phyloP scores from a whole-genome alignment of 352 stramenopile genomes.

The Phytophthora pinifolia region DNA sequence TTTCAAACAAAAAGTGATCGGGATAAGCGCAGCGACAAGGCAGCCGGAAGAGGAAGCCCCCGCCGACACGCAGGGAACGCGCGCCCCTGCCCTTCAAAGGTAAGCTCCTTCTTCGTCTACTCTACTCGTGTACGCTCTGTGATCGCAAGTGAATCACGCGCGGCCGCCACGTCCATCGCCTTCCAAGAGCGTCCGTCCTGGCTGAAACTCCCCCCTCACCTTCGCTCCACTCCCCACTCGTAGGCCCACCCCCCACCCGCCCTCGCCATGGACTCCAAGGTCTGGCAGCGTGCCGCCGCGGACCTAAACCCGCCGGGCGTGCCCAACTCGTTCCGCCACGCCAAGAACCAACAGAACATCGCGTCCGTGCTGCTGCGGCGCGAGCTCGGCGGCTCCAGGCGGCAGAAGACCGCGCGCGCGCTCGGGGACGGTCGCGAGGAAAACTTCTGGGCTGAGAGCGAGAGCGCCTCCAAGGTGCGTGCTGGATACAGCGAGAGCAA shows the following conservation, averaged over 20 bases:
- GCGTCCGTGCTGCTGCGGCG: slow-evolving; percentile 58
- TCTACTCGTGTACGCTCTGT: slow-evolving; percentile 1
- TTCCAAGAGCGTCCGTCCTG: neutral
- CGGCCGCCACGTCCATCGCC: slow-evolving; percentile 3
- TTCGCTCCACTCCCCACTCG: neutral
- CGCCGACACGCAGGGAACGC: slow-evolving; percentile 9
- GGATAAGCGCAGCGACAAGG: slow-evolving; percentile 5
- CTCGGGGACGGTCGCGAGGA: slow-evolving; percentile 55
- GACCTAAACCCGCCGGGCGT: slow-evolving; percentile 73
- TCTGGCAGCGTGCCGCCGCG: slow-evolving; percentile 72
- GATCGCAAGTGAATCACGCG: slow-evolving; percentile 7
- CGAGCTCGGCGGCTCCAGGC: slow-evolving; percentile 47
- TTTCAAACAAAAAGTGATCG: slow-evolving; percentile 17
- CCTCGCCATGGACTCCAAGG: slow-evolving; percentile 43
- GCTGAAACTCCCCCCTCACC: slow-evolving; percentile 23
- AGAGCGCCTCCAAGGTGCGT: slow-evolving; percentile 72
- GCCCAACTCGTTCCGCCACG: slow-evolving; percentile 73
- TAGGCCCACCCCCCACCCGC: neutral
- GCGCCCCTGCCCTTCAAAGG: neutral
- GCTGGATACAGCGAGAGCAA: neutral
- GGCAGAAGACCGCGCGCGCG: slow-evolving; percentile 43
- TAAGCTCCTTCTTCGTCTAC: slow-evolving; percentile 4
- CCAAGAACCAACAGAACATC: slow-evolving; percentile 69
- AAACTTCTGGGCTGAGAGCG: slow-evolving; percentile 78
- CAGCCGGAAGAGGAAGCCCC: slow-evolving; percentile 9